Percentiles rank a stretch among this genome's conserved stretches.
These are phyloP conservation scores for Aspergillus glaucus DNA, from an alignment of 2,329 filamentous ascomycete species.

Conservation along the genomic window DNA sequence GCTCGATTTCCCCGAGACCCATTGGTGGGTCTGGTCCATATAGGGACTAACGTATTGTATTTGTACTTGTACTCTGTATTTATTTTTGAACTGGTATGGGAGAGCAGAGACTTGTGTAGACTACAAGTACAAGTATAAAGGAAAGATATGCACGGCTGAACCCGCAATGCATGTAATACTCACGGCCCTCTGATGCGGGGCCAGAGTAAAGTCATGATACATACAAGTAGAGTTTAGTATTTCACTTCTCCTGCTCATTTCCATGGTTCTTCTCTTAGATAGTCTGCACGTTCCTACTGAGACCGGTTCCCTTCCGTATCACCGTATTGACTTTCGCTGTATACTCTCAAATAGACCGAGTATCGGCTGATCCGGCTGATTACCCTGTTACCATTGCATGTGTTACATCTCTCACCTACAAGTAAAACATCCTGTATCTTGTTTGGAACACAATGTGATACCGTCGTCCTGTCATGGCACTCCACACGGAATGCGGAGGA, in stretches of 20 bases:
- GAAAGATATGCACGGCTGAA: neutral
- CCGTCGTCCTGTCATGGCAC: too few species aligned
- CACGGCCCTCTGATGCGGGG: neutral
- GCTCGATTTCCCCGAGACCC: constrained; percentile 1
- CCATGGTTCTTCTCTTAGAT: neutral
- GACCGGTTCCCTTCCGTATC: too few species aligned
- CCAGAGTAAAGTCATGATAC: neutral
- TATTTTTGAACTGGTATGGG: neutral
- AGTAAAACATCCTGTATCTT: too few species aligned
- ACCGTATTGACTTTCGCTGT: too few species aligned
- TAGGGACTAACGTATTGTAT: neutral
- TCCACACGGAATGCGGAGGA: too few species aligned
- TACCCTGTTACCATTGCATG: too few species aligned
- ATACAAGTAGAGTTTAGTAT: neutral
- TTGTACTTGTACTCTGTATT: neutral
- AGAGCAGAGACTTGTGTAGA: neutral
- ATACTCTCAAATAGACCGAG: too few species aligned
- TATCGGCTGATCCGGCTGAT: too few species aligned
- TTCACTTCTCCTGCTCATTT: neutral
- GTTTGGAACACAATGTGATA: too few species aligned
- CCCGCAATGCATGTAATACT: neutral
- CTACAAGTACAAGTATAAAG: neutral
- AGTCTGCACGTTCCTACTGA: neutral
- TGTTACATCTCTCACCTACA: too few species aligned
- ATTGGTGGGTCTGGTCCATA: neutral